A percentile compares a stretch with the other conserved stretches of the same genome.
These are phyloP conservation scores for Gossypium sturtianum DNA, from an alignment of 345 rosid species.

Conservation along the genomic window DNA sequence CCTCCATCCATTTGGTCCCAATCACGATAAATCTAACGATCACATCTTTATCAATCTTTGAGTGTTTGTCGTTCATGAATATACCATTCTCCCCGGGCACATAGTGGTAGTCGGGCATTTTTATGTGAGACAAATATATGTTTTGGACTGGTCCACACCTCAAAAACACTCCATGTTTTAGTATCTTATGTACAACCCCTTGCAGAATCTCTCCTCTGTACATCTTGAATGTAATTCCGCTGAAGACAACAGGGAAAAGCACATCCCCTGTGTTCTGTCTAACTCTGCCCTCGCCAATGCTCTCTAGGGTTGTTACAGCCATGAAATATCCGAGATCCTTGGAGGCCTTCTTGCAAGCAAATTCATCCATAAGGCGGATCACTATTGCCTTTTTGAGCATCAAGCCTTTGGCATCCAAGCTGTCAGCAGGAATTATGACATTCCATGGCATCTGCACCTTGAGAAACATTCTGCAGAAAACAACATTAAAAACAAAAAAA, in stretches of 20 bases:
- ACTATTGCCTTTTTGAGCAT: conserved; percentile 66
- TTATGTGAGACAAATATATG: conserved; percentile 45
- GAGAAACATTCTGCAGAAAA: conserved; percentile 48
- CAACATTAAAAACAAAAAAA: not conserved
- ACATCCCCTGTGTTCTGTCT: conserved; percentile 67
- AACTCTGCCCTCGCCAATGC: conserved; percentile 70
- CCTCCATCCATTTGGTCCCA: conserved; percentile 73
- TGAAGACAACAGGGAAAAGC: conserved; percentile 67
- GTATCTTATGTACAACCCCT: conserved; percentile 65
- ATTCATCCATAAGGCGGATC: conserved; percentile 51
- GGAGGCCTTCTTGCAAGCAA: conserved; percentile 54
- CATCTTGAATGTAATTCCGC: conserved; percentile 70
- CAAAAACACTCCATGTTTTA: conserved; percentile 81
- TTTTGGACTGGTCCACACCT: conserved; percentile 62
- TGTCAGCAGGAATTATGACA: conserved; percentile 63
- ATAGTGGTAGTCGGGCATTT: conserved; percentile 64
- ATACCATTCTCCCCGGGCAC: conserved; percentile 62
- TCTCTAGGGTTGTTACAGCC: conserved; percentile 53
- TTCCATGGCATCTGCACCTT: conserved; percentile 75
- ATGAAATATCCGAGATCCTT: conserved; percentile 67
- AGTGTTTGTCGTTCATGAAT: conserved; percentile 55
- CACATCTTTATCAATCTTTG: conserved; percentile 54
- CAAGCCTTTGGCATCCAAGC: conserved; percentile 59
- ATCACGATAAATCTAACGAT: conserved; percentile 58
- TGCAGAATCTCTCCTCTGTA: conserved; percentile 71